Evolutionary conservation across 352 stramenopile species (phyloP).

Genomic region (Pythium chondricola): DNA sequence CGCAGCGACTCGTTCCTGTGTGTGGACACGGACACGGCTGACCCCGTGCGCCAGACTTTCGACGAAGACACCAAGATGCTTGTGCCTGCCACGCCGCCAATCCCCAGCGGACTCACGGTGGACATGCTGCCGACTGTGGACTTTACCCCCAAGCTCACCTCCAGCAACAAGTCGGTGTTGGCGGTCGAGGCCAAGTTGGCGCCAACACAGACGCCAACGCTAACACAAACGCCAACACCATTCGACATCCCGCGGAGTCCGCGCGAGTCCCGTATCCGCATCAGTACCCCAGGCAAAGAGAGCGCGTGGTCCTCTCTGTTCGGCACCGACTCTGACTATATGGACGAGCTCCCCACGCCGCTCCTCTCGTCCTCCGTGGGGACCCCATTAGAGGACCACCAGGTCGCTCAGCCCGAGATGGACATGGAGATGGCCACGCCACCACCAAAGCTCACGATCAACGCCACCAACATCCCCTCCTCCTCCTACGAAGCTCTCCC

Average conservation of each 20-base stretch:
- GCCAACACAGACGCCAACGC: neutral
- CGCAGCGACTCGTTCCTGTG: conserved; percentile 45
- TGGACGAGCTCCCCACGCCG: conserved; percentile 13
- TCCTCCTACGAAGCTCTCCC: conserved; percentile 8
- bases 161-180: conserved; percentile 6
- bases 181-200: neutral
- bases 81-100: conserved; percentile 37
- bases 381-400: conserved; percentile 10
- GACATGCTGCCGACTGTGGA: conserved; percentile 38
- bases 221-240: neutral
- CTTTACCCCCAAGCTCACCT: conserved; percentile 33
- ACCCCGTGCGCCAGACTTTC: conserved; percentile 37
- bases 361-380: conserved; percentile 12
- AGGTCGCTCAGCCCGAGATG: neutral
- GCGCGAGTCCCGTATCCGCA: conserved; percentile 11
- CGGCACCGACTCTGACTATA: conserved; percentile 4
- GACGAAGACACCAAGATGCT: conserved; percentile 33
- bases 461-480: neutral
- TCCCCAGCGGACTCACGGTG: conserved; percentile 37
- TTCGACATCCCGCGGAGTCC: neutral
- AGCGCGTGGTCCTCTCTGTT: conserved; percentile 3
- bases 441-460: neutral
- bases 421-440: neutral
- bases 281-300: conserved; percentile 10
- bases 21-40: conserved; percentile 39